These are phyloP conservation scores for Nectriaceae sp. DNA, from an alignment of 2,329 filamentous ascomycete species.

Conservation along the genomic window DNA sequence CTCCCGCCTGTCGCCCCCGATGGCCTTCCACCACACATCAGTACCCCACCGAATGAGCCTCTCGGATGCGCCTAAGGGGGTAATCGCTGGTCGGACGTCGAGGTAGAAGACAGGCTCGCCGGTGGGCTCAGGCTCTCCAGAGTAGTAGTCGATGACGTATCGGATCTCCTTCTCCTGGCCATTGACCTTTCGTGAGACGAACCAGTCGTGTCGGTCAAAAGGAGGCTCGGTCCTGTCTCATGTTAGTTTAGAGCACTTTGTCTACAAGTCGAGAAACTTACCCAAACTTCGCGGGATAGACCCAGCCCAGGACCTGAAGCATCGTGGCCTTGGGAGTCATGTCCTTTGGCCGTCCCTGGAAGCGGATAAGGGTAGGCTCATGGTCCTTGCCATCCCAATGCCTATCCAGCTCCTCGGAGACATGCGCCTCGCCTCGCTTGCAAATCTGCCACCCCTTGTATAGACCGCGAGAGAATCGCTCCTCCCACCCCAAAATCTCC, in stretches of 20 bases:
- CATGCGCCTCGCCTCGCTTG: slow-evolving; percentile 70
- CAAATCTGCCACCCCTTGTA: slow-evolving; percentile 73
- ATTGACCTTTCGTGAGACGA: slow-evolving; percentile 71
- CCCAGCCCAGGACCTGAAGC: slow-evolving; percentile 74
- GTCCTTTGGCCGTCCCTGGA: slow-evolving; percentile 86
- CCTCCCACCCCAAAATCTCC: slow-evolving; percentile 94
- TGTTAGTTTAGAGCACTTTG: slow-evolving; percentile 15
- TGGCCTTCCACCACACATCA: slow-evolving; percentile 91
- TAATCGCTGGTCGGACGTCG: slow-evolving; percentile 88
- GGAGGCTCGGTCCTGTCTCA: slow-evolving; percentile 72
- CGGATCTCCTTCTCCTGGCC: slow-evolving; percentile 76
- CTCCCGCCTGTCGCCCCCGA: slow-evolving; percentile 67
- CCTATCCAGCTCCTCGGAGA: slow-evolving; percentile 44
- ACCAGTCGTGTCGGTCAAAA: slow-evolving; percentile 98
- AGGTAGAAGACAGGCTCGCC: slow-evolving; percentile 96
- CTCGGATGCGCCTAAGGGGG: slow-evolving; percentile 78
- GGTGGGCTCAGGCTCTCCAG: slow-evolving; percentile 75
- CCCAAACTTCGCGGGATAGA: slow-evolving; percentile 81
- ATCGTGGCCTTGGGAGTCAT: slow-evolving; percentile 90
- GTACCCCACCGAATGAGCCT: slow-evolving; percentile 85
- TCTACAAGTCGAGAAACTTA: slow-evolving; percentile 49
- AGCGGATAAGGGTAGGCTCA: slow-evolving; percentile 77
- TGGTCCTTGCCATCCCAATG: slow-evolving; percentile 55
- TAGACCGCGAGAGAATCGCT: slow-evolving; percentile 76
- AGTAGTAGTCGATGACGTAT: slow-evolving; percentile 98